These are phyloP conservation scores for Phytophthora ohioensis DNA, from an alignment of 352 stramenopile species.

Conservation along the genomic window DNA sequence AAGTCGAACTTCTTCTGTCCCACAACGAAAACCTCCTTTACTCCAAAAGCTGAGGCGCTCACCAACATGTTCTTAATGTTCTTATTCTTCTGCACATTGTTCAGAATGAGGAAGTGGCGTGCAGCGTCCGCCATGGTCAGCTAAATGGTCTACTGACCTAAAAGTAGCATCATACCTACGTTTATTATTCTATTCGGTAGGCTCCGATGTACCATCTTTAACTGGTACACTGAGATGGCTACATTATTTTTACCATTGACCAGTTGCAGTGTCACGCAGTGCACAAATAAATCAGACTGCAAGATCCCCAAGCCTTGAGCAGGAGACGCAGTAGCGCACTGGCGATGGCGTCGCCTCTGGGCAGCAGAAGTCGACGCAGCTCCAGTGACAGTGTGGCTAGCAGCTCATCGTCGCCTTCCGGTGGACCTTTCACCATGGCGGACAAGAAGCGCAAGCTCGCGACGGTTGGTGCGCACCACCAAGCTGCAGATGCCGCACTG, in stretches of 20 bases:
- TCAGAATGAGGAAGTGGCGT: conserved; percentile 88
- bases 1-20: conserved; percentile 87
- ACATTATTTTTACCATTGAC: conserved; percentile 11
- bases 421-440: conserved; percentile 11
- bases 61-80: conserved; percentile 91
- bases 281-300: conserved; percentile 39
- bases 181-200: conserved; percentile 15
- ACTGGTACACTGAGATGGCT: conserved; percentile 39
- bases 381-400: conserved; percentile 24
- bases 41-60: conserved; percentile 86
- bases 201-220: conserved; percentile 13
- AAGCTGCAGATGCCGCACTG: background rate
- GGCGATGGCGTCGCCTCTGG: conserved; percentile 37
- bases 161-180: background rate
- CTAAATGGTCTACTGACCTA: no score
- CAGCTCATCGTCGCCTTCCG: conserved; percentile 16
- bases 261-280: conserved; percentile 9
- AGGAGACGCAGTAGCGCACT: conserved; percentile 27
- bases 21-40: conserved; percentile 87
- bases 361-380: conserved; percentile 27
- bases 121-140: no score
- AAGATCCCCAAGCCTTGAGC: conserved; percentile 30
- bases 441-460: conserved; percentile 43
- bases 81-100: conserved; percentile 94
- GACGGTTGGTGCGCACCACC: conserved; percentile 11